Base-by-base conservation (phyloP, 208 protist genomes). In the Leptomonas seymouri region DNA sequence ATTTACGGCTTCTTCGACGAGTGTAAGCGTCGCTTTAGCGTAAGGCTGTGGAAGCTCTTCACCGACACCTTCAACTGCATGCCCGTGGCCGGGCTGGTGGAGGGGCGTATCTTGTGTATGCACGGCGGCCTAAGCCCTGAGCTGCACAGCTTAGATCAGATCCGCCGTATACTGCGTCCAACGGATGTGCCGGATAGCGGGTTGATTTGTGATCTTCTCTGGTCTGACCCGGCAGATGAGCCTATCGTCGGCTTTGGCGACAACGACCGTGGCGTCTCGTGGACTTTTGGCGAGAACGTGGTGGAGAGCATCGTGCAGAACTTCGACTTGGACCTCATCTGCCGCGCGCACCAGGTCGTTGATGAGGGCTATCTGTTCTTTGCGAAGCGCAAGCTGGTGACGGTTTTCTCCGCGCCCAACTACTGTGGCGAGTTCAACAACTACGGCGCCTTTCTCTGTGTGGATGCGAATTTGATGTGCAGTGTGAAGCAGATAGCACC, bases 181-280 rank as follows among this genome's bases (percentile, higher is more conserved):
- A 74, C 71, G 1, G 82, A 84, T 18, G 78, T 84, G 25, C 76
- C 83, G 25, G 79, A 83, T 55, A 81, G 63, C 62, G 83, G 83
- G 4, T 80, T 99, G 41, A 83, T 99, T 5, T 99, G 99, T 86
- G 99, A 99, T 67, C 75, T 99, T 44, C 84, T 99, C 11, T 99
- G 99, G 99, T 95, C 97, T 4, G 99, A 99, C 82, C 99, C 99
- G n/a, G 97, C 99, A 16, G 94, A 96, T 25, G 74, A 77, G 14
- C 82, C 84, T 3, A 87, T 74, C 64, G 27, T 50, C 45, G 82
- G 82, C 23, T 87, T 78, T 56, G 78, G 78, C 21, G 76, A 82
- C 53, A 97, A 93, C 67, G 74, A 74, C 51, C 78, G 91, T 25
- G 90, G 93, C 30, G 83, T 84, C n/a, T 90, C 88, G 39, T 93